These are phyloP conservation scores for Starmerella vitae DNA, from an alignment of 805 yeast species.

Conservation along the genomic window DNA sequence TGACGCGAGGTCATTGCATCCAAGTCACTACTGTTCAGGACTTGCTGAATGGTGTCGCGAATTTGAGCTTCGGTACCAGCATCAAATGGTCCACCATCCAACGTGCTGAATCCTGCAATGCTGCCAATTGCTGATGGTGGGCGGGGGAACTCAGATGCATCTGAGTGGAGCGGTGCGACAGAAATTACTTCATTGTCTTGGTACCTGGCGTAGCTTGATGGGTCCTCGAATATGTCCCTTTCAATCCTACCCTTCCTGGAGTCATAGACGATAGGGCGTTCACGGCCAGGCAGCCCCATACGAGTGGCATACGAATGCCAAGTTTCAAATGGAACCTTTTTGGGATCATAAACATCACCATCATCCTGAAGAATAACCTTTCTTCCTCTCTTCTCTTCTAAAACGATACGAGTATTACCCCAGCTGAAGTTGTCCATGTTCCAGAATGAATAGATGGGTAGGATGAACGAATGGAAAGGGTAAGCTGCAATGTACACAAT, in stretches of 20 bases:
- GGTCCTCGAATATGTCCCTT: conserved; percentile 21
- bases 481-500: conserved; percentile 44
- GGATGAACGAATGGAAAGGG: conserved; percentile 48
- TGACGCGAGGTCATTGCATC: conserved; percentile 29
- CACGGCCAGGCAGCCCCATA: conserved; percentile 29
- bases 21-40: conserved; percentile 25
- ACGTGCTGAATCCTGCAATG: background rate
- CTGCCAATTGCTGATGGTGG: background rate
- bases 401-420: conserved; percentile 51
- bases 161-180: background rate
- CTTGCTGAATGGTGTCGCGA: conserved; percentile 24
- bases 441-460: conserved; percentile 51
- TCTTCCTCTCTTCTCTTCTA: conserved; percentile 40
- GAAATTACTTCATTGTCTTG: background rate
- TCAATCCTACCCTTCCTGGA: conserved; percentile 26
- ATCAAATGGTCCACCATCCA: conserved; percentile 14
- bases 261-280: conserved; percentile 27
- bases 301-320: conserved; percentile 30
- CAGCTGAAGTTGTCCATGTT: conserved; percentile 52
- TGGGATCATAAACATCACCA: conserved; percentile 28
- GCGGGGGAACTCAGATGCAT: background rate
- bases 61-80: conserved; percentile 23
- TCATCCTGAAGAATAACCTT: conserved; percentile 30
- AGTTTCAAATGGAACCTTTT: conserved; percentile 28
- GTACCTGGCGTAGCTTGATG: conserved; percentile 2